Base-by-base conservation (phyloP, 257 asterid genomes). In the Nicotiana otophora region DNA sequence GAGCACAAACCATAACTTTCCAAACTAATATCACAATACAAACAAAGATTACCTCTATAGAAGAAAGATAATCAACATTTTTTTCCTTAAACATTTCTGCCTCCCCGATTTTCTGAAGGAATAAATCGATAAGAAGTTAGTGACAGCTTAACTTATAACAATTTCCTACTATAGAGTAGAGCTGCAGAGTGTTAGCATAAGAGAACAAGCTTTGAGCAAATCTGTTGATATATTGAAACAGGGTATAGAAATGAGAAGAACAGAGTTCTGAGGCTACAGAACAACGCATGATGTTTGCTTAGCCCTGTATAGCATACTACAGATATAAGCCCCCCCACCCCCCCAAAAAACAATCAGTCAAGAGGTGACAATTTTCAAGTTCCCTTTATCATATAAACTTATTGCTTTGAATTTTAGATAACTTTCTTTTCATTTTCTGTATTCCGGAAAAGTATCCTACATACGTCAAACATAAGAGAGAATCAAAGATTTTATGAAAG, bases 51-150 rank as follows among this genome's bases (percentile, higher is more conserved):
- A 96, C 99, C 93, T 96, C 99, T 81, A 96, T 90, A 5, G 99
- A 96, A 78, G 99, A 96, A 85, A 96, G 96, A 91, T 92, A 96
- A 91, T 96, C 98, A n/a, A 94, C 90, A 86, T 96, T 97, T 82
- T 94, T 94, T 77, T 91, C 99, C 84, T 92, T 94, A 34, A 79
- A 89, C 31, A 60, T 87, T 87, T 93, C 98, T 36, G 97, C 92
- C 86, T 92, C 97, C 85, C 92, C 97, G 70, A 96, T 93, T 96
- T 96, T 96, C 99, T 96, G 92, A 82, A 86, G 70, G 23, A 86
- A 46, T 76, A 64, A 84, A 79, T 68, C 64, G 63, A 65, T 33
- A 63, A 78, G 81, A 30, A 39, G 5, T 16, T 28, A 46, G 63
- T 61, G 16, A 77, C 16, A 74, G 80, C 23, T 74, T 28, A 42